These are phyloP conservation scores for Balamuthia mandrillaris DNA, from an alignment of 208 protist genomes.

Conservation along the genomic window DNA sequence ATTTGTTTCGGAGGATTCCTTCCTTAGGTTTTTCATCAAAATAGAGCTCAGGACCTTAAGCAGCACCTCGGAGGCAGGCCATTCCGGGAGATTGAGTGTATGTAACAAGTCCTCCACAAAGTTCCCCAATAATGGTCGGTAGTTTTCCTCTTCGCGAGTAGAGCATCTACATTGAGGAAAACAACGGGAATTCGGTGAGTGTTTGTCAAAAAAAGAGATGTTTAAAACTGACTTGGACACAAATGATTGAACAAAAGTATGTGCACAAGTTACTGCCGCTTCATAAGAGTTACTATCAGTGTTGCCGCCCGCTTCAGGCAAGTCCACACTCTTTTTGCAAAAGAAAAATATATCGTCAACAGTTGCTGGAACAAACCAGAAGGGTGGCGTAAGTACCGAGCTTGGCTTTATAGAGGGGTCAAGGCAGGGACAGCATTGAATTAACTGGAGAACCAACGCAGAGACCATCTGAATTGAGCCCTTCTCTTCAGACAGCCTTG, in stretches of 20 bases:
- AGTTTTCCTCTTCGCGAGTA: conserved; percentile 37
- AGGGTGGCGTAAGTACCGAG: too few species aligned
- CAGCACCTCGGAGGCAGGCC: conserved; percentile 24
- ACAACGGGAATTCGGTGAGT: too few species aligned
- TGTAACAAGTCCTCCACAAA: conserved; percentile 21
- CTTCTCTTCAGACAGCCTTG: conserved; percentile 21
- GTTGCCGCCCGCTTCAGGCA: not conserved
- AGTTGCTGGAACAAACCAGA: too few species aligned
- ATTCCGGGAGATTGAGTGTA: conserved; percentile 25
- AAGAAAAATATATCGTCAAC: too few species aligned
- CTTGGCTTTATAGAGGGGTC: too few species aligned
- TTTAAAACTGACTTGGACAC: not conserved
- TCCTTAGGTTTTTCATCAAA: conserved; percentile 23
- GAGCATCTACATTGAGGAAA: conserved; percentile 10
- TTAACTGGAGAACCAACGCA: conserved; percentile 33
- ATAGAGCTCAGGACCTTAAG: conserved; percentile 14
- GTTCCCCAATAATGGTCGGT: conserved; percentile 8
- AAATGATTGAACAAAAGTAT: conserved; percentile 31
- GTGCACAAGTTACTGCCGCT: conserved; percentile 12
- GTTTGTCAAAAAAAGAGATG: too few species aligned
- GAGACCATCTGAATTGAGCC: conserved; percentile 35
- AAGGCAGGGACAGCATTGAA: conserved; percentile 35
- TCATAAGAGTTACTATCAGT: conserved; percentile 28
- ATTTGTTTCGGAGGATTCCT: conserved; percentile 33
- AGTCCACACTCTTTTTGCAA: too few species aligned